Base-by-base conservation (phyloP, 2,329 filamentous ascomycete species). In the Clonostachys sp. region DNA sequence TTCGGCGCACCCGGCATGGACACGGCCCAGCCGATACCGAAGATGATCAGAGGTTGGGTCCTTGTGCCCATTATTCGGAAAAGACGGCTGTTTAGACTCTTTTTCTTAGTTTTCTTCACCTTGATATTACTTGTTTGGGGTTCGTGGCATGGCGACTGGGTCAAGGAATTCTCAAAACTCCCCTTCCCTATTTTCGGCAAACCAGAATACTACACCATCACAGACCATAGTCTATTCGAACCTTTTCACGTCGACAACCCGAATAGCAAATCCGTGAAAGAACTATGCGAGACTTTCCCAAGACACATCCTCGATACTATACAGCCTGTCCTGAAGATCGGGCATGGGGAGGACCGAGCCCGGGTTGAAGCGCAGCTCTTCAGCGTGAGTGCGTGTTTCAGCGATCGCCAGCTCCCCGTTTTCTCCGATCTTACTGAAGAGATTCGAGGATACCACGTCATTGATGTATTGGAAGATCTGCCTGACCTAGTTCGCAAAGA, bases 341-440 rank as follows among this genome's bases (percentile, higher is more conserved):
- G 62, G 20, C 61, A 65, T 33, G 59, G 61, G 48, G 62, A 17
- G 17, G 40, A 51, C 20, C 53, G 51, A 24, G 48, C 53, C 34
- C 61, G 58, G 50, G 47, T 64, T 6, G 56, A 62, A 30, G 68
- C 74, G 5, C 76, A 80, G 46, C 62, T 82, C 42, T 60, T 68
- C 40, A 78, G 72, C 52, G 72, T 77, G 34, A 78, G 78, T 42
- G 73, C 74, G 17, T 80, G 72, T 58, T 73, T 79, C 24, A 52
- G 50, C 8, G 59, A 64, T 4, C 57, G 53, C 40, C 62, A 67
- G 14, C 59, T 77, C 14, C 64, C 77, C 44, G 62, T 80, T 53
- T 73, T 76, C 54, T 78, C 76, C 46, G 77, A 81, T 54, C 65
- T 74, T 12, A 71, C 71, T 42, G 69, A 75, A 45, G 59, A 61